Conservation (phyloP, 352 stramenopile species). For the Phytophthora constricta region DNA sequence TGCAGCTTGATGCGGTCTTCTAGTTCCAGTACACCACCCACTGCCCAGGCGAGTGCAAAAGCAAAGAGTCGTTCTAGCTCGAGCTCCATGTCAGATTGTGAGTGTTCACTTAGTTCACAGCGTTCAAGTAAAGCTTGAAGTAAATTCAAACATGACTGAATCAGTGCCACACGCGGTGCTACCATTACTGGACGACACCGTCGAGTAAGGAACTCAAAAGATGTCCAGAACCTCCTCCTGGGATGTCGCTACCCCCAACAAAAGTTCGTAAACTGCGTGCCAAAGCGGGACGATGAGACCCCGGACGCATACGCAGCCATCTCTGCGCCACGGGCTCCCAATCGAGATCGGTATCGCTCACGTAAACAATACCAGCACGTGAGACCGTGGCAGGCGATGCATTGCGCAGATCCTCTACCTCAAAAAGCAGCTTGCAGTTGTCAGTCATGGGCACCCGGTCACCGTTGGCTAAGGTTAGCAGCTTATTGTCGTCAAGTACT, state of each 20-base stretch:
- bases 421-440: conserved; percentile 92
- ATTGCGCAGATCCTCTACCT: conserved; percentile 93
- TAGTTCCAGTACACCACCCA: conserved; percentile 85
- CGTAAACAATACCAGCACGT: conserved; percentile 92
- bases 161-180: conserved; percentile 71
- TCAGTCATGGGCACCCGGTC: conserved; percentile 92
- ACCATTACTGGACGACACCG: conserved; percentile 76
- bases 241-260: conserved; percentile 40
- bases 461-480: conserved; percentile 92
- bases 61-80: conserved; percentile 89
- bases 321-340: conserved; percentile 74
- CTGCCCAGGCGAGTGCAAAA: conserved; percentile 84
- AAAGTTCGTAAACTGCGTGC: conserved; percentile 52
- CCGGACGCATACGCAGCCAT: conserved; percentile 61
- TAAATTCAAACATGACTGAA: conserved; percentile 77
- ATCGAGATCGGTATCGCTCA: conserved; percentile 81
- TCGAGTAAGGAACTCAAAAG: conserved; percentile 78
- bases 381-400: conserved; percentile 93
- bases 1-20: conserved; percentile 83
- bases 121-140: conserved; percentile 61
- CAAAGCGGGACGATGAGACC: conserved; percentile 58
- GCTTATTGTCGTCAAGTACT: conserved; percentile 95
- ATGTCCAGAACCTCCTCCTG: conserved; percentile 41
- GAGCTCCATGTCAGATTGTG: conserved; percentile 45
- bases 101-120: conserved; percentile 67